Conservation (phyloP, 768 basidiomycete genomes). For the Lentinula lateritia region DNA sequence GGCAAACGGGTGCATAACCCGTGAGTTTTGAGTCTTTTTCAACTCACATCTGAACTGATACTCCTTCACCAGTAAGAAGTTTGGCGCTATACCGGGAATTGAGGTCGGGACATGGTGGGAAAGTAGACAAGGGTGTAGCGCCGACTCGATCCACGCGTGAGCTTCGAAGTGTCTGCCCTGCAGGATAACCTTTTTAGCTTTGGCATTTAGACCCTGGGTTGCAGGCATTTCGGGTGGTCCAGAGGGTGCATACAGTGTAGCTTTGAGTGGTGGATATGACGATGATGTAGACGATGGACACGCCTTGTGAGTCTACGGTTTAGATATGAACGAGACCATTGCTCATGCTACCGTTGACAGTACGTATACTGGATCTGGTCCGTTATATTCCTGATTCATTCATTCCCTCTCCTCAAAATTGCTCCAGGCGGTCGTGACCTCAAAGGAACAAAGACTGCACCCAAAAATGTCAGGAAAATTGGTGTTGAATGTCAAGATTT, state of each 20-base stretch:
- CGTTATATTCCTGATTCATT: not conserved
- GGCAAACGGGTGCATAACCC: constrained; percentile 40
- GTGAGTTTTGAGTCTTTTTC: constrained; percentile 30
- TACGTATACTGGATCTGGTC: constrained; percentile 63
- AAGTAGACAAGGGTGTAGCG: constrained; percentile 61
- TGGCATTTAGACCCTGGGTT: constrained; percentile 61
- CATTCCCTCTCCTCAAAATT: constrained; percentile 2
- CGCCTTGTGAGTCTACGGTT: constrained; percentile 56
- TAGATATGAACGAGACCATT: not conserved
- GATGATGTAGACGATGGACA: constrained; percentile 82
- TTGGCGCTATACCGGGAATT: constrained; percentile 76
- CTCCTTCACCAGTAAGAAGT: constrained; percentile 52
- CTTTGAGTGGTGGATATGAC: constrained; percentile 84
- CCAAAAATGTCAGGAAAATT: constrained; percentile 62
- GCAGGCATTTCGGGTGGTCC: constrained; percentile 68
- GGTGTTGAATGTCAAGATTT: not conserved
- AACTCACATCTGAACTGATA: not conserved
- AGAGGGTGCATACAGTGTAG: constrained; percentile 78
- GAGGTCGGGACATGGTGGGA: constrained; percentile 83
- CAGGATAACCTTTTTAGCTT: constrained; percentile 4
- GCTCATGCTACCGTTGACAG: constrained; percentile 27
- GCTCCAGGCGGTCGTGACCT: constrained; percentile 74
- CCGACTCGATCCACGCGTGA: constrained; percentile 81
- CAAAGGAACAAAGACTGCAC: constrained; percentile 74
- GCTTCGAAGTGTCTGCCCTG: constrained; percentile 21